Evolutionary conservation across 805 yeast species (phyloP), one percentile per base, ranked within the genome.

Genomic region (Candida loeiensis): DNA sequence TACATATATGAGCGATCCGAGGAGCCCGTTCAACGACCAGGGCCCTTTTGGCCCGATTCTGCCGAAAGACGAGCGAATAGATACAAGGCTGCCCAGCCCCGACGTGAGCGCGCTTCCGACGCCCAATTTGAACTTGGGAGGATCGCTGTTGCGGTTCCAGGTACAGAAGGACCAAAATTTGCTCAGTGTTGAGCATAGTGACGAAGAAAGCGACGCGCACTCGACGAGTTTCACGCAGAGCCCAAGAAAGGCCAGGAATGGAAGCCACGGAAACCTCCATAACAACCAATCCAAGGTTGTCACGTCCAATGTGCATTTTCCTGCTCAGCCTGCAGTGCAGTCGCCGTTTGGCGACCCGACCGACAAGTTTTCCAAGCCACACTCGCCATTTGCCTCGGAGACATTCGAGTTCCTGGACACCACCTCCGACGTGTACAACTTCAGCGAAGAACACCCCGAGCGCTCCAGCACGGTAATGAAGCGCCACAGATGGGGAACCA

Each of bases 401-500:
- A 30, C 46, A 3, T 45, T 45, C 16, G 41, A 43, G 15, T 29
- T 37, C 6, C 36, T 50, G 11, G 40, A 36, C 17, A 34, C 31
- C 13, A 31, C 36, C 16, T 36, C 41, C 5, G 37, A 42, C 8
- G 46, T 54, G 18, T 39, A 50, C 34, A 44, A 50, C 32, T 48
- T 55, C 34, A 47, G 54, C 33, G 40, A 45, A 13, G 40, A 51
- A 40, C 28, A 26, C 12, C 39, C 41, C 29, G 36, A 38, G 15
- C 35, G 59, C 47, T 26, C 66, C 24, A 73, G 66, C 12, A 69
- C 84, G 0, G 65, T 73, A n/a, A 83, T 85, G 79, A 79, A 82
- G 49, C 74, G 95, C 53, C 76, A 82, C 50, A 73, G 96, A 63
- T 87, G 95, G 95, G 96, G 96, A 43, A 90, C 97, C 3, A 87